A percentile compares a stretch with the other conserved stretches of the same genome.
Evolutionary conservation across 177 flowering plant species (phyloP).

Genomic region (Telopea speciosissima): DNA sequence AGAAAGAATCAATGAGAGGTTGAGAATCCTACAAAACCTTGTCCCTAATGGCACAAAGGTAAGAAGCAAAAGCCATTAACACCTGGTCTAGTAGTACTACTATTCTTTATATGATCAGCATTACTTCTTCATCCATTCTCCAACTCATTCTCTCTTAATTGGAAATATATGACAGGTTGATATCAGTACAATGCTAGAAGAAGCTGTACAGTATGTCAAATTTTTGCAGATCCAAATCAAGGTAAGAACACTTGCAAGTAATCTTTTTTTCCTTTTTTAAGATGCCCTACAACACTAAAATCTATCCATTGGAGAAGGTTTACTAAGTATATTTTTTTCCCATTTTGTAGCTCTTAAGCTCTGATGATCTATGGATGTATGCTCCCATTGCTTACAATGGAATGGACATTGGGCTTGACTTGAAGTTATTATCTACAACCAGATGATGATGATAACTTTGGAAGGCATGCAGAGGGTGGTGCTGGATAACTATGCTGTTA

Average conservation of each 20-base stretch:
- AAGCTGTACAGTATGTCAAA: conserved; percentile 91
- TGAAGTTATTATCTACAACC: conserved; percentile 27
- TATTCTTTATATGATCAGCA: no score
- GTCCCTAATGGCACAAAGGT: conserved; percentile 98
- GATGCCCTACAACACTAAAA: background rate
- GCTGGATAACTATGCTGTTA: conserved; percentile 6
- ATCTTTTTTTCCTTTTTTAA: no score
- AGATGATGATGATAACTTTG: conserved; percentile 2
- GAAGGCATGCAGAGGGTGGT: conserved; percentile 1
- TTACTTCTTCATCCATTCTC: background rate
- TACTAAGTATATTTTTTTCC: background rate
- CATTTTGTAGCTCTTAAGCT: conserved; percentile 56
- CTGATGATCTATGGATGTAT: conserved; percentile 88
- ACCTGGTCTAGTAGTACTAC: no score
- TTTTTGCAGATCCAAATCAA: conserved; percentile 92
- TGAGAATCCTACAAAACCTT: conserved; percentile 74
- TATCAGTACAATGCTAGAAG: conserved; percentile 99
- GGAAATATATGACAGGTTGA: conserved; percentile 51
- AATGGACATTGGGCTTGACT: conserved; percentile 62
- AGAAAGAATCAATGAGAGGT: conserved; percentile 79
- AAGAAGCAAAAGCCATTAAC: background rate
- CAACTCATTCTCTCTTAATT: background rate
- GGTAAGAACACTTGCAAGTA: conserved; percentile 32
- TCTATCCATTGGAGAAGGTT: background rate
- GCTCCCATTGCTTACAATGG: conserved; percentile 87